Evolutionary conservation across 768 basidiomycete species (phyloP), one percentile per base, ranked within the genome.

Genomic region (Flagelloscypha sp.): DNA sequence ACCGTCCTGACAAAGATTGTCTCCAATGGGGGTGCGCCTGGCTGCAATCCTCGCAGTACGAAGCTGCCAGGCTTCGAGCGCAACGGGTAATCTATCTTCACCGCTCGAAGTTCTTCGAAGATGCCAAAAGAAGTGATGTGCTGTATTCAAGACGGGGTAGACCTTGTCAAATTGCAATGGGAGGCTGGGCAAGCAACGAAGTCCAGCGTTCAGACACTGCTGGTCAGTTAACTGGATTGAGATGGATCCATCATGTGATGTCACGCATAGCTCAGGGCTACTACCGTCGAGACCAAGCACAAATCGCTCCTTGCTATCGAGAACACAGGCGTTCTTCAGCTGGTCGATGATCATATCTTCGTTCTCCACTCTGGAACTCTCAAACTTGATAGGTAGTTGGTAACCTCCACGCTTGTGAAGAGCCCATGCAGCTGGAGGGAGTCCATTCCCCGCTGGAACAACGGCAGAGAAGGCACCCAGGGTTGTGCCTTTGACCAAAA

Each of bases 41-140:
- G 17, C 12, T 18, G 36, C 42, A 10, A 25, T 23, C n/a, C 21
- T 29, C 9, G 15, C n/a, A 20, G 7, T 42, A 16, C 11, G 17
- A 18, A 35, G 15, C 10, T 24, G 24, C 41, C 19, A 41, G 32
- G 41, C 40, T 24, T 24, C 21, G 21, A 41, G 24, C 8, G n/a
- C 24, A 16, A 41, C 41, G 11, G 11, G 11, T 21, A 6, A 7
- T 12, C 27, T 18, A 16, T 10, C 6, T 5, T 30, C 6, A 7
- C 11, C 4, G 6, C 11, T 9, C 13, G 7, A 18, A 7, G 15
- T 29, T 5, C 38, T 33, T 9, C 27, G 7, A 8, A 42, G 21
- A 25, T 42, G 40, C 40, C 40, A 42, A 28, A 13, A 31, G 24
- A 30, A 42, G 27, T 42, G 38, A 9, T 27, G 27, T 5, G 40